These are phyloP conservation scores for Periconia macrospinosa DNA, from an alignment of 2,329 filamentous ascomycete genomes.

Conservation along the genomic window DNA sequence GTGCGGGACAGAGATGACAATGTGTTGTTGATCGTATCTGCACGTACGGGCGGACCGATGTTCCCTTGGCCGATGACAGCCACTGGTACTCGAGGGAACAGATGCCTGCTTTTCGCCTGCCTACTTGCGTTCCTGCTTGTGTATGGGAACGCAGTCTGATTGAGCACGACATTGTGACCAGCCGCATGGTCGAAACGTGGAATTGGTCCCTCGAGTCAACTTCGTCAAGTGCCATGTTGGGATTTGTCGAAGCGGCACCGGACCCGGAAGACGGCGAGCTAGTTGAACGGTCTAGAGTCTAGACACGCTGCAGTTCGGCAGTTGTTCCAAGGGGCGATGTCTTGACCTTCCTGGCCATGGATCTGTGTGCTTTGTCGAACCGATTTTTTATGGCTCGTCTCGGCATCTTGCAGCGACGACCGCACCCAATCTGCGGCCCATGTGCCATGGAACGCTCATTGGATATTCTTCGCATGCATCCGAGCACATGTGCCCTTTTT, in stretches of 20 bases:
- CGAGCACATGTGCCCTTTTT: not conserved
- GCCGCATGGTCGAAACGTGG: not conserved
- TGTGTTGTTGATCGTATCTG: conserved; percentile 6
- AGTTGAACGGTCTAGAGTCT: conserved; percentile 25
- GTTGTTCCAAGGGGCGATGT: conserved; percentile 10
- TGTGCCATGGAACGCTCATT: conserved; percentile 1
- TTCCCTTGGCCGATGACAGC: conserved; percentile 16
- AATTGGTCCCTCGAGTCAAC: not conserved
- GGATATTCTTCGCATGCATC: not conserved
- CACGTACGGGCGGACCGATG: conserved; percentile 23
- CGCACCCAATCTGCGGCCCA: conserved; percentile 10
- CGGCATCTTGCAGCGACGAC: not conserved
- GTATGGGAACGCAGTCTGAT: not conserved
- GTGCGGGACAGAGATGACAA: too few relatives aligned
- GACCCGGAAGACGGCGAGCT: conserved; percentile 1
- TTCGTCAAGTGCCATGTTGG: not conserved
- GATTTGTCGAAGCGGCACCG: not conserved
- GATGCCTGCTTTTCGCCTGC: not conserved
- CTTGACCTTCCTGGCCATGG: conserved; percentile 9
- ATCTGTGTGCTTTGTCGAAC: conserved; percentile 5
- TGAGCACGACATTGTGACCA: not conserved
- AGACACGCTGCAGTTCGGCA: conserved; percentile 26
- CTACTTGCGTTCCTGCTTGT: not conserved
- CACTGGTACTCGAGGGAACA: not conserved
- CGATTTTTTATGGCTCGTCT: not conserved